phyloP scores from a whole-genome alignment of 1,284 basidiomycete species.

The Singerocomus inundabilis region DNA sequence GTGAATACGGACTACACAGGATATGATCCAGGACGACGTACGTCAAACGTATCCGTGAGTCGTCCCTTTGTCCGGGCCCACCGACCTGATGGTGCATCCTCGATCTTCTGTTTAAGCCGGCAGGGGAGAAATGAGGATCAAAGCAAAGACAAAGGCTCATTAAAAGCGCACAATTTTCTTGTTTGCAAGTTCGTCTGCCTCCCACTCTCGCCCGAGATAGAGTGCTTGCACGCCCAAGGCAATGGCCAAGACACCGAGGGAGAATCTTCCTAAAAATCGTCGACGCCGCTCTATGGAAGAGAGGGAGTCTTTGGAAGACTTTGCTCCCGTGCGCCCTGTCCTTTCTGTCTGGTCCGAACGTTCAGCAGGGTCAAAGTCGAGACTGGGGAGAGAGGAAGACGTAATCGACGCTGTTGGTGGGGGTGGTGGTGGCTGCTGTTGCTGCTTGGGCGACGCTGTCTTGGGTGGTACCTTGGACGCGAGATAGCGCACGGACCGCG shows the following conservation, averaged over 20 bases:
- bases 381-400: slow-evolving; percentile 37
- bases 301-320: slow-evolving; percentile 66
- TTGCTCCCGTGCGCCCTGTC: slow-evolving; percentile 59
- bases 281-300: slow-evolving; percentile 73
- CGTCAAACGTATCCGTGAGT: slow-evolving; percentile 62
- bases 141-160: slow-evolving; percentile 12
- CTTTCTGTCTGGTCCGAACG: slow-evolving; percentile 18
- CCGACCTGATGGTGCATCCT: slow-evolving; percentile 55
- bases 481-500: slow-evolving; percentile 21
- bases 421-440: slow-evolving; percentile 5
- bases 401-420: slow-evolving; percentile 8
- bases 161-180: slow-evolving; percentile 48
- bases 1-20: neutral
- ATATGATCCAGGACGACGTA: slow-evolving; percentile 34
- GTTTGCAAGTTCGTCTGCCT: slow-evolving; percentile 48
- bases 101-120: slow-evolving; percentile 43
- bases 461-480: slow-evolving; percentile 25
- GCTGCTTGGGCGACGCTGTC: neutral
- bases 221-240: slow-evolving; percentile 44
- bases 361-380: slow-evolving; percentile 57
- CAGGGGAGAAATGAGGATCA: slow-evolving; percentile 18
- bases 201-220: slow-evolving; percentile 65
- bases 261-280: slow-evolving; percentile 51
- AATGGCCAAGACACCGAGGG: slow-evolving; percentile 52
- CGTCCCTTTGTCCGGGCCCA: slow-evolving; percentile 62